A percentile compares a stretch with the other conserved stretches of the same genome.
Conservation (phyloP, 805 yeast genomes). For the Novakomyces olei region DNA sequence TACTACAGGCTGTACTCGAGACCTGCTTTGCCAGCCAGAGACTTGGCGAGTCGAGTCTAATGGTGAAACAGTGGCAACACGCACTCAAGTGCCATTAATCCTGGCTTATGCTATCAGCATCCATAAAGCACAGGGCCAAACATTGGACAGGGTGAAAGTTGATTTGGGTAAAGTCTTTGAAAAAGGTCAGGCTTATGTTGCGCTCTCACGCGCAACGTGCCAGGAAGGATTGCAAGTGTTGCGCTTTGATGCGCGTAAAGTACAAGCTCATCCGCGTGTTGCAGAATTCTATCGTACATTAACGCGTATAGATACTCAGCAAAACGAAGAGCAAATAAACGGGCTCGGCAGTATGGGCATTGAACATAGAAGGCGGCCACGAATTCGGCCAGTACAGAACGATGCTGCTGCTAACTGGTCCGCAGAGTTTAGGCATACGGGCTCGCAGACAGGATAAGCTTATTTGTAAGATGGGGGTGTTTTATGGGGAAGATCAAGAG, state of each 20-base stretch:
- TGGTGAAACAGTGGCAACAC: constrained; percentile 41
- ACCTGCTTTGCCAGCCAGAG: constrained; percentile 64
- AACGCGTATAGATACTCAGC: too few relatives aligned
- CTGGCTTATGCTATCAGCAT: constrained; percentile 94
- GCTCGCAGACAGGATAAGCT: too few relatives aligned
- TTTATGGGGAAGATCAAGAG: too few relatives aligned
- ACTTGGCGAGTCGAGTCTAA: constrained; percentile 54
- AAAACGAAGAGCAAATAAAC: too few relatives aligned
- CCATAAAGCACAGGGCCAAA: constrained; percentile 90
- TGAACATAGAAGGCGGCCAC: too few relatives aligned
- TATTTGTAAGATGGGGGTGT: too few relatives aligned
- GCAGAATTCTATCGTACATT: constrained; percentile 34
- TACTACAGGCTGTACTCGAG: constrained; percentile 49
- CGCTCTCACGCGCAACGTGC: constrained; percentile 70
- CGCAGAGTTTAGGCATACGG: too few relatives aligned
- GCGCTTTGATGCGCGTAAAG: constrained; percentile 42
- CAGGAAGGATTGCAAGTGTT: constrained; percentile 64
- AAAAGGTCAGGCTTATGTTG: constrained; percentile 90
- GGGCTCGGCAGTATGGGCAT: too few relatives aligned
- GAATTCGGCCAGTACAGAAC: too few relatives aligned
- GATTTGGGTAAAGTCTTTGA: constrained; percentile 62
- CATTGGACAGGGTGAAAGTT: constrained; percentile 52
- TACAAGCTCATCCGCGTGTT: constrained; percentile 52
- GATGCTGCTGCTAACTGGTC: too few relatives aligned
- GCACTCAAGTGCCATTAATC: constrained; percentile 67